Conservation (phyloP, 345 rosid species). For the Gossypium australe region DNA sequence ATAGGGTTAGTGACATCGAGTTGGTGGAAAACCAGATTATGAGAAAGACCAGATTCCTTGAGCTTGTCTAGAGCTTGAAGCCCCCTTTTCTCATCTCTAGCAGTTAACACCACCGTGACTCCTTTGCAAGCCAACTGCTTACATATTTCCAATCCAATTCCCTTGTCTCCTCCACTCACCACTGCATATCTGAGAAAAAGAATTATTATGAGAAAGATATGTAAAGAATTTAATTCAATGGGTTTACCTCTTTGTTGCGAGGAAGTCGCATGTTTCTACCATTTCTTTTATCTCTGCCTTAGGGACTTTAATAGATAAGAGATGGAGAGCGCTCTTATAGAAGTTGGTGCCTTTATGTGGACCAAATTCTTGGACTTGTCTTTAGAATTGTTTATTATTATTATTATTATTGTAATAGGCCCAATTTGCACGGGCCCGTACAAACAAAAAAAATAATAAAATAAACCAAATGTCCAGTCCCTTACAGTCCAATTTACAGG, state of each 20-base stretch:
- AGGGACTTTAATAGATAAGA: neutral
- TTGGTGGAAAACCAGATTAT: constrained; percentile 17
- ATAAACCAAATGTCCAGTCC: too few relatives aligned
- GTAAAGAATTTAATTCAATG: neutral
- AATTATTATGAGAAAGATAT: neutral
- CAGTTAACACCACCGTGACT: constrained; percentile 17
- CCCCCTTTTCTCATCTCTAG: constrained; percentile 22
- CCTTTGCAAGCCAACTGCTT: constrained; percentile 21
- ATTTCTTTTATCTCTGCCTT: neutral
- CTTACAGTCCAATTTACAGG: too few relatives aligned
- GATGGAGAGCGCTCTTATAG: neutral
- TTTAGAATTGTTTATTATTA: too few relatives aligned
- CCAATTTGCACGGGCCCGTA: too few relatives aligned
- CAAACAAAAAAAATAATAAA: too few relatives aligned
- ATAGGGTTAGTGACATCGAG: constrained; percentile 22
- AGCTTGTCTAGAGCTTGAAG: constrained; percentile 21
- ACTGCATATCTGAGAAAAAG: constrained; percentile 13
- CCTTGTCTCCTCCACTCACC: constrained; percentile 20
- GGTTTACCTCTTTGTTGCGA: neutral
- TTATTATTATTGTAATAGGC: too few relatives aligned
- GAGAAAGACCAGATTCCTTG: constrained; percentile 5
- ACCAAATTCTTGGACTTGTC: too few relatives aligned
- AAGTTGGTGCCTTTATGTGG: neutral
- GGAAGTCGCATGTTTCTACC: neutral
- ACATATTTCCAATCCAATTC: constrained; percentile 19